A percentile compares a stretch with the other conserved stretches of the same genome.
Evolutionary conservation across 352 stramenopile species (phyloP).

Genomic region (Thraustochytrium aureum): DNA sequence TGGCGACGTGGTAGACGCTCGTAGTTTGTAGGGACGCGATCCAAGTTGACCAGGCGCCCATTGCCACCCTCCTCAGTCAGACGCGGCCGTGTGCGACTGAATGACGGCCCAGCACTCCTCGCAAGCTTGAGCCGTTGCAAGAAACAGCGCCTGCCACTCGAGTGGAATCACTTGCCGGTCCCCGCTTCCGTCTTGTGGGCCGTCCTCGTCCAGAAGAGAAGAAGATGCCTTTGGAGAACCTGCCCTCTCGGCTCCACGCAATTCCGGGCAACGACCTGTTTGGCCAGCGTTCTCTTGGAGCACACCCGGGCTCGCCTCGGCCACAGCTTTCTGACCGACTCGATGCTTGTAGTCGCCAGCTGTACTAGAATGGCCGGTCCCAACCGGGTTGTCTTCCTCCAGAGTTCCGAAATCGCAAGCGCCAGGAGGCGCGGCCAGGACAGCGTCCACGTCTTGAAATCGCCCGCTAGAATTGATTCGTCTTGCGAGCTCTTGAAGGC

Average conservation of each 20-base stretch:
- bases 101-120: neutral
- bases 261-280: neutral
- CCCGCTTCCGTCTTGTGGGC: neutral
- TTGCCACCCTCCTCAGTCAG: no score
- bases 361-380: no score
- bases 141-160: conserved; percentile 8
- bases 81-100: no score
- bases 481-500: no score
- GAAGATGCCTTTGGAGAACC: neutral
- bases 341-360: neutral
- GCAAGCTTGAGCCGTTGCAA: neutral
- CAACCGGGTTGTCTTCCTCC: no score
- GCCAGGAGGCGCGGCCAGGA: no score
- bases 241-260: neutral
- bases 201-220: neutral
- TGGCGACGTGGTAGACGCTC: neutral
- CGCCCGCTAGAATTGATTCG: no score
- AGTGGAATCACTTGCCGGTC: neutral
- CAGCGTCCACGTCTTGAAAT: no score
- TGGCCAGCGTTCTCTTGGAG: neutral
- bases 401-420: no score
- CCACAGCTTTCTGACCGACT: neutral
- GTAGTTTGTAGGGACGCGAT: neutral
- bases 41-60: no score
- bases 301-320: neutral